Base-by-base conservation (phyloP, 768 basidiomycete species). In the Solioccasus polychromus region DNA sequence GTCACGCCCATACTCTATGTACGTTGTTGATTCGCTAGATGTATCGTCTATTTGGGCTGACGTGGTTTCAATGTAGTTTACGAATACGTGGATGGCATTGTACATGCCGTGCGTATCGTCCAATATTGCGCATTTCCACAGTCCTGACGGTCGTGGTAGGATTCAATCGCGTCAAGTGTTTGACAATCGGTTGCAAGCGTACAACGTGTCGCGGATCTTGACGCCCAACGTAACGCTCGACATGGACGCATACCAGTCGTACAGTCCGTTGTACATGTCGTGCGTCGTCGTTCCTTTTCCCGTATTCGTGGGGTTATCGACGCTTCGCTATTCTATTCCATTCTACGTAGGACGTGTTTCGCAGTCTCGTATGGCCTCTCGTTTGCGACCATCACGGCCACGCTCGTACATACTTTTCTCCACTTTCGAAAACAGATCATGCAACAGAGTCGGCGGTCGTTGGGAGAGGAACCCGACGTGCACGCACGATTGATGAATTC, bases 381-480 rank as follows among this genome's bases (percentile, higher is more conserved):
- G 14, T 92, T 92, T 60, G 88, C 88, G 2, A 78, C 82, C 20
- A 83, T 91, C 58, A 88, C 90, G 62, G 64, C 64, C 5, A 66
- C 54, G 7, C 53, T 65, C 23, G 53, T 59, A n/a, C 64, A 65
- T 24, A 44, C 63, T 1, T 57, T 71, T 62, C 69, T 91, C 26
- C 83, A 81, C 68, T 88, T 83, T 70, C 79, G 88, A 61, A 85
- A 85, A 59, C 85, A 88, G 62, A 87, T 92, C 47, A 82, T 82
- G 74, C 71, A 69, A 4, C 87, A 88, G 62, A 68, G 80, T 17
- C 80, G 85, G 37, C 76, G 82, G 43, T 74, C 87, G 4, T 75
- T 87, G 63, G 64, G 75, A 38, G 91, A 92, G 55, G 85, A 88
- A 57, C 85, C 86, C 0, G 90, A 92, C 68, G 79, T 92, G 49